Evolutionary conservation across 208 protist genomes (phyloP), one percentile per base, ranked within the genome.

Genomic region (Trypanosoma avium): DNA sequence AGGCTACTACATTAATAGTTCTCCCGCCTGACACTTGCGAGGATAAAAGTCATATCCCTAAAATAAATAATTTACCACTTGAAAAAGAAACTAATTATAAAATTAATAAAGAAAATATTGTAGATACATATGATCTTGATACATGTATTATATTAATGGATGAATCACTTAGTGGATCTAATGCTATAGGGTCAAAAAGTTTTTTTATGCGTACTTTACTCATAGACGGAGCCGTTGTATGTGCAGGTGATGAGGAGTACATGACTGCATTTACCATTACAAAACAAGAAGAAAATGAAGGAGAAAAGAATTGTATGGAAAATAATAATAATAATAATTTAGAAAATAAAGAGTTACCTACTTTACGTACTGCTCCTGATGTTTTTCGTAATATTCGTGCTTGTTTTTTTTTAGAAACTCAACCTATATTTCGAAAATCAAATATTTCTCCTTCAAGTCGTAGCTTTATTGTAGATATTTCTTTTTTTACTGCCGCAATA

Each of bases 361-460:
- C 52, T 22, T 32, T 84, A 8, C 65, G 70, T 21, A 70, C 79
- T 7, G 53, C 73, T 13, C 66, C 74, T 7, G 74, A 75, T 55
- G 55, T 88, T 19, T 92, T 88, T 48, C 85, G 85, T 56, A 92
- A 92, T 50, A 61, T 92, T 26, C 73, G 85, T 10, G 85, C 79
- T 24, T 75, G 65, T 12, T 35, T 68, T 13, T 48, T 69, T 27
- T 32, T 68, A 26, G 71, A 71, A 13, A 15, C 13, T 17, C 17
- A 67, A 36, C 56, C 73, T 19, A 42, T 30, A 29, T 13, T 71
- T 47, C 3, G 45, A 22, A 12, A 19, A 24, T 13, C 19, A n/a
- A 6, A 45, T 30, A 7, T 65, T 10, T 40, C 10, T 8, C 54
- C 47, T 42, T 24, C 29, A 4, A 43, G 48, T 32, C 9, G 17